A percentile compares a stretch with the other conserved stretches of the same genome.
Evolutionary conservation across 495 filamentous ascomycete species (phyloP).

Genomic region (Xylaria acuta): DNA sequence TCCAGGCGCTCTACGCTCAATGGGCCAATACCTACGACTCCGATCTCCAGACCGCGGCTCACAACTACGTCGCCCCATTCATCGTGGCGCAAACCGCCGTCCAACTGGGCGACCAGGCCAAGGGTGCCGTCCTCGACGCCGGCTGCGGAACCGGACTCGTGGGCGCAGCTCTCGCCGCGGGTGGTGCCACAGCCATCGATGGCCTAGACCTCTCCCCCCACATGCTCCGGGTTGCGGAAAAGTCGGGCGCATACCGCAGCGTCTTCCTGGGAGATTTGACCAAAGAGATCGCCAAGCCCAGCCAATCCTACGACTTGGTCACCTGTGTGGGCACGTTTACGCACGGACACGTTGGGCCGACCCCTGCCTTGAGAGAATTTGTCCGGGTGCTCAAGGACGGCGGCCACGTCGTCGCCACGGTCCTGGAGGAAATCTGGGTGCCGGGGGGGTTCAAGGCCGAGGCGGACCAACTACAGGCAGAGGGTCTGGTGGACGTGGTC

Average conservation of each 20-base stretch:
- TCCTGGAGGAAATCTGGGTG: slow-evolving; percentile 51
- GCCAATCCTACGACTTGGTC: slow-evolving; percentile 51
- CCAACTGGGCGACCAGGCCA: slow-evolving; percentile 22
- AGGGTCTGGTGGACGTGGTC: slow-evolving; percentile 37
- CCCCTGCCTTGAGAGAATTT: slow-evolving; percentile 50
- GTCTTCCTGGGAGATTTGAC: slow-evolving; percentile 49
- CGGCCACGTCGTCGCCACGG: slow-evolving; percentile 53
- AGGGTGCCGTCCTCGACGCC: slow-evolving; percentile 50
- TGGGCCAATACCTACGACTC: slow-evolving; percentile 56
- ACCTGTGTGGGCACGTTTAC: slow-evolving; percentile 57
- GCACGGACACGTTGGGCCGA: slow-evolving; percentile 54
- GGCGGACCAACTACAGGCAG: slow-evolving; percentile 42
- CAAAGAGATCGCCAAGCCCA: slow-evolving; percentile 38
- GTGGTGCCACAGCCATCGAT: slow-evolving; percentile 45
- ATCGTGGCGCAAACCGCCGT: slow-evolving; percentile 46
- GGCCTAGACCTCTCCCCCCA: slow-evolving; percentile 50
- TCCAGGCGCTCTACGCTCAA: slow-evolving; percentile 46
- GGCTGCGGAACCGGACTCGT: slow-evolving; percentile 57
- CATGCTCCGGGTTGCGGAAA: slow-evolving; percentile 51
- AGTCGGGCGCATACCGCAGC: slow-evolving; percentile 50
- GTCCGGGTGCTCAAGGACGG: slow-evolving; percentile 46
- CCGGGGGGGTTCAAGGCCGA: slow-evolving; percentile 48
- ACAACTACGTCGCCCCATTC: slow-evolving; percentile 50
- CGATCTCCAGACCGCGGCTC: slow-evolving; percentile 46
- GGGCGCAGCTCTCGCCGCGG: slow-evolving; percentile 46